Evolutionary conservation across 352 stramenopile genomes (phyloP).

Genomic region (Phytopythium aichiense): DNA sequence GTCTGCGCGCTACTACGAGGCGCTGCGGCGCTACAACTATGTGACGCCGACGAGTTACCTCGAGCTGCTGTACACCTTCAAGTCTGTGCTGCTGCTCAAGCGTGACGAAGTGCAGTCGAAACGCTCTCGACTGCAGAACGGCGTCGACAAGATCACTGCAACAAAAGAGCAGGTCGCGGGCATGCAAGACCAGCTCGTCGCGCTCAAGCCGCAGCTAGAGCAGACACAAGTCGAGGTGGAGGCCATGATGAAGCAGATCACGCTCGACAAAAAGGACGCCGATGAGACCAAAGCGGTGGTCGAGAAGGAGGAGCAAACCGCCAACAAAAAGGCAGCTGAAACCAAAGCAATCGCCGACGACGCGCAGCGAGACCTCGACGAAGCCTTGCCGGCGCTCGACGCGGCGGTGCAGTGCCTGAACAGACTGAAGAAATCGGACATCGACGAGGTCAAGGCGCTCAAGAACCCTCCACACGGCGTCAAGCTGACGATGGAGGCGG

Average conservation of each 20-base stretch:
- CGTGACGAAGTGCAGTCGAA: slow-evolving; percentile 86
- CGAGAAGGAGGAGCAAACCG: slow-evolving; percentile 89
- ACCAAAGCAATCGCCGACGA: slow-evolving; percentile 92
- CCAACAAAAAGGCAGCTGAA: slow-evolving; percentile 90
- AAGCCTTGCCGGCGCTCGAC: slow-evolving; percentile 90
- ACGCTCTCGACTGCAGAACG: slow-evolving; percentile 84
- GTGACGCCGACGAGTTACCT: slow-evolving; percentile 93
- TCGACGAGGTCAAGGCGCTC: slow-evolving; percentile 90
- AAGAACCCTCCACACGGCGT: slow-evolving; percentile 88
- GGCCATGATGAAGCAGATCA: slow-evolving; percentile 93
- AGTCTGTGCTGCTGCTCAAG: slow-evolving; percentile 85
- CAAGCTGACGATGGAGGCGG: slow-evolving; percentile 88
- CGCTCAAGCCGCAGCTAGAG: slow-evolving; percentile 90
- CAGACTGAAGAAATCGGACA: slow-evolving; percentile 91
- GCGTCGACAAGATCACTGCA: slow-evolving; percentile 92
- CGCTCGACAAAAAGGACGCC: slow-evolving; percentile 88
- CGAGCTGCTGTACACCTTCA: slow-evolving; percentile 92
- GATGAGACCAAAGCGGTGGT: slow-evolving; percentile 90
- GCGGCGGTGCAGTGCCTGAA: slow-evolving; percentile 91
- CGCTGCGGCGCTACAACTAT: slow-evolving; percentile 88
- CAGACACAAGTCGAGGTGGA: slow-evolving; percentile 92
- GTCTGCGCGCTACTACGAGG: slow-evolving; percentile 85
- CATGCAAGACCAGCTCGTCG: slow-evolving; percentile 90
- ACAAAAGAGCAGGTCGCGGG: slow-evolving; percentile 91
- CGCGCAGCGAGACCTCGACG: slow-evolving; percentile 90